These are phyloP conservation scores for Cucurbita pepo DNA, from an alignment of 306 rosid genomes.

Conservation along the genomic window DNA sequence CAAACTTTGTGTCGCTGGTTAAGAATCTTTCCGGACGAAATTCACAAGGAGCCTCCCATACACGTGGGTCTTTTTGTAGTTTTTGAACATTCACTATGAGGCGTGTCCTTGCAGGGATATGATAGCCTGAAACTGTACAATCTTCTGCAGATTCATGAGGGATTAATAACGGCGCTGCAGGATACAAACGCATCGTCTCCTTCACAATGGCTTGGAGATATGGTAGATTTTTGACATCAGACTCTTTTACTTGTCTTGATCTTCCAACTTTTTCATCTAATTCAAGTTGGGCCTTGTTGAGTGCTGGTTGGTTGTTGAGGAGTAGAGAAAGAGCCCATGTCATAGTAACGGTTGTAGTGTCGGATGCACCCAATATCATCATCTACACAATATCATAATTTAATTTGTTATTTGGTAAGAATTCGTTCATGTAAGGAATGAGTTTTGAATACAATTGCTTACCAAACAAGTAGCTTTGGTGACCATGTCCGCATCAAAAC, in stretches of 20 bases:
- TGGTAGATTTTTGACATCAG: conserved; percentile 2
- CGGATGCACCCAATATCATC: no score
- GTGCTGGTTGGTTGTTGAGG: neutral
- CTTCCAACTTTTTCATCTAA: conserved; percentile 6
- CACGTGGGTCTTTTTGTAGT: neutral
- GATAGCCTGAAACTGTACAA: neutral
- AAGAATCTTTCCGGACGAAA: no score
- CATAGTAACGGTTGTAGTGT: no score
- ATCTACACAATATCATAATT: no score
- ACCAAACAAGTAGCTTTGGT: neutral
- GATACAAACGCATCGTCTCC: conserved; percentile 20
- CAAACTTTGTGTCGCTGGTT: neutral
- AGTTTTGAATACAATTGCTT: no score
- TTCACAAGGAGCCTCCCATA: no score
- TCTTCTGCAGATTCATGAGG: neutral
- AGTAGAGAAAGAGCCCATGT: neutral
- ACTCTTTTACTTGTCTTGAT: conserved; percentile 6
- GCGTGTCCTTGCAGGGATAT: neutral
- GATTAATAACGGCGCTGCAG: neutral
- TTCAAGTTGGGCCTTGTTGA: neutral
- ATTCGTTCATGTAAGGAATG: no score
- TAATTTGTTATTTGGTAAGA: no score
- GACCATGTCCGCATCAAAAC: neutral
- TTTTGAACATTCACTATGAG: neutral
- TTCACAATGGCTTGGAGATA: conserved; percentile 14